Percentiles rank a stretch among this genome's conserved stretches.
These are phyloP conservation scores for Mortierella sp. DNA, from an alignment of 371 early-diverging fungal species.

Conservation along the genomic window DNA sequence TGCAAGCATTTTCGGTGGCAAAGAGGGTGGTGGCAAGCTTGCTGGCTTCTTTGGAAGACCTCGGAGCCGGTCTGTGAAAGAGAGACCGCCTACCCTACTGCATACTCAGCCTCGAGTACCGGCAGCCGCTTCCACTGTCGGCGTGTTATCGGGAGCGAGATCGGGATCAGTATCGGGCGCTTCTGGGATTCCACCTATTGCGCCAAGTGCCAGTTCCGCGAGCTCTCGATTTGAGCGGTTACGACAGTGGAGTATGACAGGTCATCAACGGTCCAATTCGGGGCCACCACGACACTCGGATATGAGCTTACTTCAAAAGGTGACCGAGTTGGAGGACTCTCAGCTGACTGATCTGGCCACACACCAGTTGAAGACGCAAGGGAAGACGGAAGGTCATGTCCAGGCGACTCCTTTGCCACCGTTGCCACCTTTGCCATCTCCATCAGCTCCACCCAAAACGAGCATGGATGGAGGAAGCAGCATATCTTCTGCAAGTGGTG, in stretches of 20 bases:
- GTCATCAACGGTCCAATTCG: conserved; percentile 41
- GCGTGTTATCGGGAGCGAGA: too few species aligned
- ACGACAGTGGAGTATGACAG: conserved; percentile 18
- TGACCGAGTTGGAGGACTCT: conserved; percentile 11
- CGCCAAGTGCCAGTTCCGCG: neutral
- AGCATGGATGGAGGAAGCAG: neutral
- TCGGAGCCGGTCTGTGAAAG: conserved; percentile 38
- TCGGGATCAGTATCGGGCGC: neutral
- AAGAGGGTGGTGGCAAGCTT: conserved; percentile 2
- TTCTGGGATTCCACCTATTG: neutral
- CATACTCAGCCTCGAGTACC: neutral
- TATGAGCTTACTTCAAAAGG: conserved; percentile 6
- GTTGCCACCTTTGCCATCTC: conserved; percentile 23
- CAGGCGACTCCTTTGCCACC: neutral
- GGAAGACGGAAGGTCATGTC: neutral
- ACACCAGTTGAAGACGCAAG: neutral
- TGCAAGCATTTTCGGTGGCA: neutral
- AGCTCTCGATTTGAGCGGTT: conserved; percentile 10
- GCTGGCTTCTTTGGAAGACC: conserved; percentile 29
- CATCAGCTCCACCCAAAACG: neutral
- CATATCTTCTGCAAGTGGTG: neutral
- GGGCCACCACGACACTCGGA: conserved; percentile 38
- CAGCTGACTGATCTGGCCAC: conserved; percentile 16
- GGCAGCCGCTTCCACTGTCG: conserved; percentile 2
- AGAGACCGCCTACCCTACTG: conserved; percentile 6